Base-by-base conservation (phyloP, 768 basidiomycete species). In the Suillus paluster region DNA sequence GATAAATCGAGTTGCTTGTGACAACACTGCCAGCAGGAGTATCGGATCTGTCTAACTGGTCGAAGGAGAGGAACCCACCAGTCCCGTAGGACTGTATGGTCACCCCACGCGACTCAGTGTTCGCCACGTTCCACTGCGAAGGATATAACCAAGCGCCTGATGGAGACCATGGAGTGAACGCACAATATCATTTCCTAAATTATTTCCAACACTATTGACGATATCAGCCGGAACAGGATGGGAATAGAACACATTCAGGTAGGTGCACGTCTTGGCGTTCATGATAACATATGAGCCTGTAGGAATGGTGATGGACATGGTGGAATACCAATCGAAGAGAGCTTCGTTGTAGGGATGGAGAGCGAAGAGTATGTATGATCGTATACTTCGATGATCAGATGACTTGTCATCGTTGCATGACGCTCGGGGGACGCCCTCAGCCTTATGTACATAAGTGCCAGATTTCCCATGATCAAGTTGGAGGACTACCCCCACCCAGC, bases 191-290 rank as follows among this genome's bases (percentile, higher is more conserved):
- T 58, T 62, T 23, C 63, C 60, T 27, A 46, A 23, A 23, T 25
- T 25, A 56, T 64, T 64, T 33, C 63, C 61, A 21, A 58, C 61
- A 30, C 61, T 64, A 38, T 55, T 39, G 21, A 64, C 63, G n/a
- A 64, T 42, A 15, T 39, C 33, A 23, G 41, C 56, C 17, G 38
- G 53, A 11, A 50, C 59, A 25, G 39, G 19, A 21, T 46, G 30
- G 27, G 38, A 64, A 34, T 14, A 7, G 17, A 62, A 27, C 15
- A 64, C 21, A 14, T 64, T 62, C 57, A 64, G 30, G 50, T 62
- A 64, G 12, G 64, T 64, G 33, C 56, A 56, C 23, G 63, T 64
- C 9, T 39, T 53, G 4, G 57, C 61, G n/a, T 59, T 57, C 64
- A 64, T 62, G 57, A 53, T 33, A 9, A 62, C 38, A 36, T 64